A percentile compares a stretch with the other conserved stretches of the same genome.
Evolutionary conservation across 352 stramenopile species (phyloP).

Genomic region (Discostella stelligera): DNA sequence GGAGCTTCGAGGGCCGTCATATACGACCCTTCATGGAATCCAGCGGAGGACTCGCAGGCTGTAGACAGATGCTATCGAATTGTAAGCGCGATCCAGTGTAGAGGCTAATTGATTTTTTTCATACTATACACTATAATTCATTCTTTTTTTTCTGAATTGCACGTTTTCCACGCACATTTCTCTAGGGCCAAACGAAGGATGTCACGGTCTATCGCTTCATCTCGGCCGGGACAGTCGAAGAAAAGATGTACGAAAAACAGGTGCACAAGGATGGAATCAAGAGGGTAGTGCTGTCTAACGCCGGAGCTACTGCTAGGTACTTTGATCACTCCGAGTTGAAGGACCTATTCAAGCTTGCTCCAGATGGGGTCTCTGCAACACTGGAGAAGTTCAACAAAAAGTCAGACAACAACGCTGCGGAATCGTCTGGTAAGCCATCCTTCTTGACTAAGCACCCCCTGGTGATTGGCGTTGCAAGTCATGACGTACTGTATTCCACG

Average conservation of each 20-base stretch:
- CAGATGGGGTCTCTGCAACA: constrained; percentile 57
- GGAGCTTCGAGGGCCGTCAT: constrained; percentile 90
- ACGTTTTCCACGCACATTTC: constrained; percentile 22
- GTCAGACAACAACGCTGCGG: constrained; percentile 8
- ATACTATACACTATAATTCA: neutral
- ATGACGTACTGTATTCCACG: constrained; percentile 69
- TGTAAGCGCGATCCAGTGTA: constrained; percentile 8
- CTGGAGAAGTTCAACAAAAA: constrained; percentile 61
- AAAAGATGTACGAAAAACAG: constrained; percentile 84
- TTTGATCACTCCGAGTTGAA: constrained; percentile 67
- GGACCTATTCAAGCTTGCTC: constrained; percentile 65
- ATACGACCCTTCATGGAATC: constrained; percentile 94
- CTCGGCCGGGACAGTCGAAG: constrained; percentile 89
- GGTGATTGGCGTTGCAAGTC: constrained; percentile 69
- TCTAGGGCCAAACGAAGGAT: constrained; percentile 84
- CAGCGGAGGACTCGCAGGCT: constrained; percentile 90
- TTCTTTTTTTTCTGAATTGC: constrained; percentile 4
- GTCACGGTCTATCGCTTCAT: constrained; percentile 92
- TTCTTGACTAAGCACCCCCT: constrained; percentile 50
- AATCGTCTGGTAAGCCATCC: constrained; percentile 32
- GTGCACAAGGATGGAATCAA: constrained; percentile 79
- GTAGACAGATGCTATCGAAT: constrained; percentile 76
- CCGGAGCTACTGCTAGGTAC: constrained; percentile 57
- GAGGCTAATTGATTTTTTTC: neutral
- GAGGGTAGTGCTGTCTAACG: constrained; percentile 49